Percentiles rank a stretch among this genome's conserved stretches.
phyloP scores from a whole-genome alignment of 805 yeast genomes.

The Hanseniaspora nectarophila region DNA sequence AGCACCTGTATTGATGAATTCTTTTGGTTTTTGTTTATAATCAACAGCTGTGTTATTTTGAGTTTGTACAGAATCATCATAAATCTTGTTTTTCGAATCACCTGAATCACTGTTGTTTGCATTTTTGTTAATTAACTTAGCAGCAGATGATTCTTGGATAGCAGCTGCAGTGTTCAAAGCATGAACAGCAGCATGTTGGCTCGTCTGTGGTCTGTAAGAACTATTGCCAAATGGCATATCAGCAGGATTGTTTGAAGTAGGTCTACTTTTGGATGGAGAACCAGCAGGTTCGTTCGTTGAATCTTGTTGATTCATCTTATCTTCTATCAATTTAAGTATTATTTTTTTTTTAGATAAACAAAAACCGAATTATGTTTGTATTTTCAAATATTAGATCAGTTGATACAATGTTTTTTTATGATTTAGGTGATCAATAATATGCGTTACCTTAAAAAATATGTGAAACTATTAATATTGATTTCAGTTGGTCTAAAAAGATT shows the following conservation, averaged over 20 bases:
- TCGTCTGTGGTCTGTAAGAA: background rate
- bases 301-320: background rate
- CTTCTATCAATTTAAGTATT: too few species aligned
- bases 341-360: too few species aligned
- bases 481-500: background rate
- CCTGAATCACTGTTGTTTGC: background rate
- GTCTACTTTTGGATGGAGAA: background rate
- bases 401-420: too few species aligned
- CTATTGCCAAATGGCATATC: background rate
- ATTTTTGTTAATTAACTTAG: background rate
- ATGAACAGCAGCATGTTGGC: constrained; percentile 9
- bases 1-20: constrained; percentile 3
- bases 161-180: constrained; percentile 14
- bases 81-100: background rate
- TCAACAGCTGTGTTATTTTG: background rate
- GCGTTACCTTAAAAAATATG: too few species aligned
- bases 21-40: background rate
- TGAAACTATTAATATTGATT: too few species aligned
- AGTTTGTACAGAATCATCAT: background rate
- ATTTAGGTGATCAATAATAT: too few species aligned
- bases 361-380: too few species aligned
- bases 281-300: background rate
- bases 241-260: background rate
- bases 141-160: constrained; percentile 12
- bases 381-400: too few species aligned